Conservation (phyloP, 768 basidiomycete genomes). For the Solioccasus polychromus region DNA sequence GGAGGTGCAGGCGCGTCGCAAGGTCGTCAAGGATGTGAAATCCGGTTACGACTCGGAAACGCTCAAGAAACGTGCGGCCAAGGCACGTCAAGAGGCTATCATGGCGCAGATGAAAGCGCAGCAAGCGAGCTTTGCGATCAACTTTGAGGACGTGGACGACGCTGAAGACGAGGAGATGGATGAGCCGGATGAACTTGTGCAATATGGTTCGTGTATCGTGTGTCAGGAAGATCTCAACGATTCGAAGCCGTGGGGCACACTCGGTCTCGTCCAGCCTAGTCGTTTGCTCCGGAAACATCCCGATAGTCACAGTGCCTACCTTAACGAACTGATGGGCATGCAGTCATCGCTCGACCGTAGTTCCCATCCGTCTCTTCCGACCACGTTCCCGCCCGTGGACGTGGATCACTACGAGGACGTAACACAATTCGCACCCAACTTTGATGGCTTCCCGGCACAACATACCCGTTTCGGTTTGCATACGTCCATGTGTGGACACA, state of each 20-base stretch:
- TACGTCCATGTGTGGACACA: constrained; percentile 87
- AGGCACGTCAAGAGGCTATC: constrained; percentile 87
- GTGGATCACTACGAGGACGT: constrained; percentile 25
- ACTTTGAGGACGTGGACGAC: constrained; percentile 75
- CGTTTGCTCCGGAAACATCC: constrained; percentile 77
- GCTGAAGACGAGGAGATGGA: constrained; percentile 52
- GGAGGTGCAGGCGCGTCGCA: constrained; percentile 52
- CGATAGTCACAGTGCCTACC: constrained; percentile 53
- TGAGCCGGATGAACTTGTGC: constrained; percentile 45
- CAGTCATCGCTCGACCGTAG: constrained; percentile 65
- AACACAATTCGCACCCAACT: constrained; percentile 50
- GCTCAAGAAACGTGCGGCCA: constrained; percentile 79
- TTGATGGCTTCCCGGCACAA: constrained; percentile 70
- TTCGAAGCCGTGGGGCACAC: constrained; percentile 73
- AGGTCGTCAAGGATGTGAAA: constrained; percentile 36
- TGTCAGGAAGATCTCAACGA: constrained; percentile 91
- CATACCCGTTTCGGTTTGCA: constrained; percentile 84
- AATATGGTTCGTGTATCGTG: constrained; percentile 94
- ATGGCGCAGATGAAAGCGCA: constrained; percentile 96
- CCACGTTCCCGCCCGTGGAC: constrained; percentile 34
- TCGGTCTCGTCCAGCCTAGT: constrained; percentile 88
- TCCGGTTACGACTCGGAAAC: constrained; percentile 53
- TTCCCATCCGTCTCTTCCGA: constrained; percentile 23
- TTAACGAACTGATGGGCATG: constrained; percentile 71
- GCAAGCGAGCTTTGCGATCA: constrained; percentile 81